Evolutionary conservation across 768 basidiomycete genomes (phyloP), one percentile per base, ranked within the genome.

Genomic region (Pleurotus pulmonarius): DNA sequence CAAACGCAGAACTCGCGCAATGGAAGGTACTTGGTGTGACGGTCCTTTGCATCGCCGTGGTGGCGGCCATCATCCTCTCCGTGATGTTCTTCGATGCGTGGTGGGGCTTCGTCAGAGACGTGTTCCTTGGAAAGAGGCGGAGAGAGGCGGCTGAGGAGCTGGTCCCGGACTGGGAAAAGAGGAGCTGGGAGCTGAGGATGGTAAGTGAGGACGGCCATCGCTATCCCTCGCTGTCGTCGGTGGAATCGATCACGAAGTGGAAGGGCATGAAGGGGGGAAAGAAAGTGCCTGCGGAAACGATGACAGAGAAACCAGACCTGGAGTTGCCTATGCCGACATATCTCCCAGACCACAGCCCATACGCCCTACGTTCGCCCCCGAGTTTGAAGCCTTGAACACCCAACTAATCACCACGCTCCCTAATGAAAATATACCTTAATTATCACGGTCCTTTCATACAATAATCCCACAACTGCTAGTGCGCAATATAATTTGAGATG

Each of bases 21-120:
- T 89, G 87, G 87, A 86, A 87, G 68, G 77, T 86, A 45, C 77
- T 90, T 52, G 88, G 88, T 16, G 80, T 90, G 56, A 77, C 79
- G 11, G 77, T 88, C 55, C 80, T 88, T 58, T 74, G 78, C n/a
- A 75, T 90, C 62, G 83, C 77, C 47, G 74, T 81, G 38, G 71
- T 90, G 51, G 84, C 76, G 24, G 74, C 72, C 2, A 69, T 79
- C 49, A 77, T 87, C 60, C 73, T 88, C 48, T 70, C 77, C 6
- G 71, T 83, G 55, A 78, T 85, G 25, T 90, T 86, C 70, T 89
- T 88, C 69, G 87, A 91, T 69, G 78, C 82, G 37, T 85, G 87
- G 78, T 84, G 79, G 78, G 75, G 80, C 22, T 83, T 88, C 67
- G 53, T 86, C 52, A 70, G 75, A 37, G 83, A 82, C 46, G 62